A percentile compares a stretch with the other conserved stretches of the same genome.
Evolutionary conservation across 805 yeast genomes (phyloP).

Genomic region (Wickerhamomyces chambardii): DNA sequence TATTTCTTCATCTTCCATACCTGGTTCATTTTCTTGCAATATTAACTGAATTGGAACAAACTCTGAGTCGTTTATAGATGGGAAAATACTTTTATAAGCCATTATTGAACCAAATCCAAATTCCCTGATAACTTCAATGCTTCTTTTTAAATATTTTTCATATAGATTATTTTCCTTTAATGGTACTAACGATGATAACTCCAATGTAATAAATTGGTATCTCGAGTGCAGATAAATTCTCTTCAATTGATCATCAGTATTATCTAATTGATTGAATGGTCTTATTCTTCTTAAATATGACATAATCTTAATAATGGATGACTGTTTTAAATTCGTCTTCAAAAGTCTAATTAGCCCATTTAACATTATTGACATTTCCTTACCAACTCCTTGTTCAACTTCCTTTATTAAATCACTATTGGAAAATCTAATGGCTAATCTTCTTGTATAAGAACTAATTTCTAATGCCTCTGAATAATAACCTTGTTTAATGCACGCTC

Average conservation of each 20-base stretch:
- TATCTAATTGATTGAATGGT: constrained; percentile 27
- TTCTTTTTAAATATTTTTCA: constrained; percentile 64
- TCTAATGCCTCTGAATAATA: constrained; percentile 88
- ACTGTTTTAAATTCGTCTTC: constrained; percentile 69
- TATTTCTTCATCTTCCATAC: neutral
- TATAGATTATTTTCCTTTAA: constrained; percentile 40
- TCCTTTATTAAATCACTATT: constrained; percentile 40
- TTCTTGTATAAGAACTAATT: constrained; percentile 62
- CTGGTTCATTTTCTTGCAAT: constrained; percentile 5
- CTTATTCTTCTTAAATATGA: constrained; percentile 67
- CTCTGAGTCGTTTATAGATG: constrained; percentile 20
- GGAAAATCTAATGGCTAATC: constrained; percentile 65
- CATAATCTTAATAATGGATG: constrained; percentile 70
- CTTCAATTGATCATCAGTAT: constrained; percentile 29
- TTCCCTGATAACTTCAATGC: constrained; percentile 79
- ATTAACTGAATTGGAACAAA: constrained; percentile 7
- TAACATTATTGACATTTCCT: constrained; percentile 58
- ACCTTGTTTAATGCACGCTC: constrained; percentile 79
- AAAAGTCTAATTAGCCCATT: constrained; percentile 60
- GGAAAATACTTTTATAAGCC: constrained; percentile 56
- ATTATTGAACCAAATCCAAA: constrained; percentile 67
- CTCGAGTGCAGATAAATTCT: constrained; percentile 61
- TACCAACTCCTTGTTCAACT: constrained; percentile 41
- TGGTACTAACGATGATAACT: constrained; percentile 48
- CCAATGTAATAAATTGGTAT: constrained; percentile 54